Conservation (phyloP, 2,329 filamentous ascomycete genomes). For the Fusarium globosum region DNA sequence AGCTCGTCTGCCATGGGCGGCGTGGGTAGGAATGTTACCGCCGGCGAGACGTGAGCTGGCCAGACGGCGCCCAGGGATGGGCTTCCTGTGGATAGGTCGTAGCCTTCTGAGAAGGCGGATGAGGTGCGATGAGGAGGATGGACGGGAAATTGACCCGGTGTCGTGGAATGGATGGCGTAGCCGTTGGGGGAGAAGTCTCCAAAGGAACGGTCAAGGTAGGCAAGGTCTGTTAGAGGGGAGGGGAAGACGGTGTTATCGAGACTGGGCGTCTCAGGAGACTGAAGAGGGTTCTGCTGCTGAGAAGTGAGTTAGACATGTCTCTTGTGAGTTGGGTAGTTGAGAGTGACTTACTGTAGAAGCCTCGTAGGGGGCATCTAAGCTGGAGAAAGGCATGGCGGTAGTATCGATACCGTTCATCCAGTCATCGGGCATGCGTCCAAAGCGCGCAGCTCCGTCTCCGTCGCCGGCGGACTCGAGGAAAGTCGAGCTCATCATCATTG, state of each 20-base stretch:
- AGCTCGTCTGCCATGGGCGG: conserved; percentile 42
- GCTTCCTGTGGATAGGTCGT: conserved; percentile 32
- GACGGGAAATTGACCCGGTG: conserved; percentile 37
- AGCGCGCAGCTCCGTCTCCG: conserved; percentile 20
- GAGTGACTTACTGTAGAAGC: conserved; percentile 37
- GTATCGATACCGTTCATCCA: conserved; percentile 39
- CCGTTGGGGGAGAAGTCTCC: conserved; percentile 36
- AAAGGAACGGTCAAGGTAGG: conserved; percentile 41
- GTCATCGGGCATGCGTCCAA: conserved; percentile 24
- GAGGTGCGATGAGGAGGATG: conserved; percentile 31
- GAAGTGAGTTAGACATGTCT: not conserved
- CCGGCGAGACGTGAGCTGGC: conserved; percentile 40
- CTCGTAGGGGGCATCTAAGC: conserved; percentile 34
- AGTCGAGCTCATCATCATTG: conserved; percentile 42
- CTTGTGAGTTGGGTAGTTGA: not conserved
- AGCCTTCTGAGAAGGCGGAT: conserved; percentile 33
- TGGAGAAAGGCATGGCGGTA: conserved; percentile 37
- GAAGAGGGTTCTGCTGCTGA: conserved; percentile 31
- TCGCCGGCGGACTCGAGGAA: conserved; percentile 38
- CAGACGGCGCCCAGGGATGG: conserved; percentile 34
- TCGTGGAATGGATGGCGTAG: conserved; percentile 29
- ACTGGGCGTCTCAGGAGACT: conserved; percentile 40
- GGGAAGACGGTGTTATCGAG: conserved; percentile 44
- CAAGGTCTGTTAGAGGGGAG: conserved; percentile 38
- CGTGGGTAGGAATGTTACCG: conserved; percentile 39